phyloP scores from a whole-genome alignment of 2,329 filamentous ascomycete species.

The Cladosporium sphaerospermum region DNA sequence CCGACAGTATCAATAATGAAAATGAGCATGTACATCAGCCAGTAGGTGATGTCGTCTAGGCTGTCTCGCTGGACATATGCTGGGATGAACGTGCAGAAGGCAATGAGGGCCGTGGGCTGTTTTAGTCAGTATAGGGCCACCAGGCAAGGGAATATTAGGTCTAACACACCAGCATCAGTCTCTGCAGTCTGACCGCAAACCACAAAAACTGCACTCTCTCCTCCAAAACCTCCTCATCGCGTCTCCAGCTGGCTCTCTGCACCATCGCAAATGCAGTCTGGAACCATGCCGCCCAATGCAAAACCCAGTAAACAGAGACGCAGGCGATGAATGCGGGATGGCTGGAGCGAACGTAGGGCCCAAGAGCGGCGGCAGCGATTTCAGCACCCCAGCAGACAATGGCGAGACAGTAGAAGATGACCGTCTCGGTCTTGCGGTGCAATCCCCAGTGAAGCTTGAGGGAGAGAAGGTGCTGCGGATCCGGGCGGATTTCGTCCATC shows the following conservation, averaged over 20 bases:
- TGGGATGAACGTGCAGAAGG: slow-evolving; percentile 27
- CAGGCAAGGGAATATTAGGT: too few relatives aligned
- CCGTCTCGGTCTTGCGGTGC: slow-evolving; percentile 18
- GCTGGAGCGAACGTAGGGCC: slow-evolving; percentile 17
- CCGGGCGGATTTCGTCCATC: slow-evolving; percentile 10
- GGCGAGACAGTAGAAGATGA: slow-evolving; percentile 27
- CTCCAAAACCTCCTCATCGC: slow-evolving; percentile 27
- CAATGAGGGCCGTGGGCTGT: slow-evolving; percentile 27
- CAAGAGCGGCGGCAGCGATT: slow-evolving; percentile 25
- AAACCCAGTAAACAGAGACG: slow-evolving; percentile 21
- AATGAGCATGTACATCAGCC: slow-evolving; percentile 30
- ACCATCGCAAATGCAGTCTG: slow-evolving; percentile 29
- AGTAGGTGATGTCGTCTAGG: slow-evolving; percentile 25
- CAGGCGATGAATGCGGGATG: slow-evolving; percentile 22
- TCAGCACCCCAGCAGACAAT: slow-evolving; percentile 24
- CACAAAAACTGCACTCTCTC: slow-evolving; percentile 28
- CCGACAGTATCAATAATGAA: slow-evolving; percentile 32
- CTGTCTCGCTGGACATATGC: slow-evolving; percentile 25
- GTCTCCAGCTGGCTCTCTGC: slow-evolving; percentile 29
- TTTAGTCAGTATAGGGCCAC: neutral
- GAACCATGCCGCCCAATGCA: slow-evolving; percentile 29
- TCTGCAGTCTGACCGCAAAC: slow-evolving; percentile 27
- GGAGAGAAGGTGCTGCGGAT: slow-evolving; percentile 11
- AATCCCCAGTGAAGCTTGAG: slow-evolving; percentile 27
- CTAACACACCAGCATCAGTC: slow-evolving; percentile 26